A percentile compares a stretch with the other conserved stretches of the same genome.
These are phyloP conservation scores for Aspergillus oerlinghausenensis DNA, from an alignment of 2,329 filamentous ascomycete genomes.

Conservation along the genomic window DNA sequence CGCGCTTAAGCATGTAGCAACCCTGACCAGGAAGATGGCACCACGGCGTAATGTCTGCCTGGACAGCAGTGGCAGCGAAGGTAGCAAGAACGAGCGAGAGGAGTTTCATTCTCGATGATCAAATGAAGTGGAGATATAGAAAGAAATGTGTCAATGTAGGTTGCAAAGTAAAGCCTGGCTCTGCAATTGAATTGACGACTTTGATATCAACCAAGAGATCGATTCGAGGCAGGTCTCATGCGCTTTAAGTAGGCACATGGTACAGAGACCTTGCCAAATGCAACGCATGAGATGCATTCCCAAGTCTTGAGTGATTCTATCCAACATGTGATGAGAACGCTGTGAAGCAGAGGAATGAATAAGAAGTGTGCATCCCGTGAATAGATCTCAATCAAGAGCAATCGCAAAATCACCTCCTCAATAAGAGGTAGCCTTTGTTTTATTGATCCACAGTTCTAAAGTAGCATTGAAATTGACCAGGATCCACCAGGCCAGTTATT, in stretches of 20 bases:
- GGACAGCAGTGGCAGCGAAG: slow-evolving; percentile 35
- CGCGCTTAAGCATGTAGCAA: slow-evolving; percentile 26
- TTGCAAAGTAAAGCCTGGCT: not conserved
- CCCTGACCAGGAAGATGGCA: slow-evolving; percentile 27
- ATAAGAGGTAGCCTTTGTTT: not conserved
- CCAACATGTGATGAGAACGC: not conserved
- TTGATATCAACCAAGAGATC: not conserved
- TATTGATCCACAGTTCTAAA: not conserved
- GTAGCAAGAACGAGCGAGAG: slow-evolving; percentile 39
- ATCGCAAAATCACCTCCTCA: not conserved
- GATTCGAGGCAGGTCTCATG: not conserved
- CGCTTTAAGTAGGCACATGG: not conserved
- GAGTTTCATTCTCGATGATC: slow-evolving; percentile 45
- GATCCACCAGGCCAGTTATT: not conserved
- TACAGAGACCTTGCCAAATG: not conserved
- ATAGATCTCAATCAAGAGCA: not conserved
- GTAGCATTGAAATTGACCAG: not conserved
- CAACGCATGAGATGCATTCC: not conserved
- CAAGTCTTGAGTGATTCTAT: not conserved
- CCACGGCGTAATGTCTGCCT: slow-evolving; percentile 29
- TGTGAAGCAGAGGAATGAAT: not conserved
- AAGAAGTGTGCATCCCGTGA: not conserved
- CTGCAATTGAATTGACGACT: not conserved
- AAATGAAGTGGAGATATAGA: slow-evolving; percentile 10
- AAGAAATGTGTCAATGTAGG: slow-evolving; percentile 5